phyloP scores from a whole-genome alignment of 2,329 filamentous ascomycete genomes.

The Microsporum canis region DNA sequence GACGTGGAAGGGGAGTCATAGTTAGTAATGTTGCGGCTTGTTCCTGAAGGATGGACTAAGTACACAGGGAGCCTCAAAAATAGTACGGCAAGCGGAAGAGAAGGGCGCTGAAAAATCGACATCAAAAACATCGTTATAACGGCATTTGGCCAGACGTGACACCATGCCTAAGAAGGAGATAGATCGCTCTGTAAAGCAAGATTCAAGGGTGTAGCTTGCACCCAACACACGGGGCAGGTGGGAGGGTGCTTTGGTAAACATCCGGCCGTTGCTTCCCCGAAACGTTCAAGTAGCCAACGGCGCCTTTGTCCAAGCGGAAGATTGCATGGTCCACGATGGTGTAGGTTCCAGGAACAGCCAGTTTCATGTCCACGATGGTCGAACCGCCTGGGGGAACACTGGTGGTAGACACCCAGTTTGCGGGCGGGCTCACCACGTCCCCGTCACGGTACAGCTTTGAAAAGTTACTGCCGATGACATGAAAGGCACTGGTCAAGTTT shows the following conservation, averaged over 20 bases:
- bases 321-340: constrained; percentile 28
- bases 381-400: constrained; percentile 22
- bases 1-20: neutral
- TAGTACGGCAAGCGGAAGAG: neutral
- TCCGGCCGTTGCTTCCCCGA: constrained; percentile 21
- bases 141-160: too few species aligned
- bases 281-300: constrained; percentile 27
- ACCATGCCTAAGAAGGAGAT: neutral
- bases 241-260: constrained; percentile 19
- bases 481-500: constrained; percentile 26
- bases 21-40: neutral
- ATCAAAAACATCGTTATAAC: neutral
- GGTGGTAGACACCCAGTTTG: constrained; percentile 19
- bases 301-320: constrained; percentile 27
- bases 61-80: neutral
- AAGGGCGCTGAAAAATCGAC: neutral
- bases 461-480: constrained; percentile 25
- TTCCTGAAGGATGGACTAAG: neutral
- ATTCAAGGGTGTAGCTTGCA: constrained; percentile 25
- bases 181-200: neutral
- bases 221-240: constrained; percentile 22
- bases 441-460: constrained; percentile 23
- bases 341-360: constrained; percentile 26
- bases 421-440: constrained; percentile 24
- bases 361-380: constrained; percentile 24